These are phyloP conservation scores for Irpex lacteus DNA, from an alignment of 1,284 basidiomycete genomes.

Conservation along the genomic window DNA sequence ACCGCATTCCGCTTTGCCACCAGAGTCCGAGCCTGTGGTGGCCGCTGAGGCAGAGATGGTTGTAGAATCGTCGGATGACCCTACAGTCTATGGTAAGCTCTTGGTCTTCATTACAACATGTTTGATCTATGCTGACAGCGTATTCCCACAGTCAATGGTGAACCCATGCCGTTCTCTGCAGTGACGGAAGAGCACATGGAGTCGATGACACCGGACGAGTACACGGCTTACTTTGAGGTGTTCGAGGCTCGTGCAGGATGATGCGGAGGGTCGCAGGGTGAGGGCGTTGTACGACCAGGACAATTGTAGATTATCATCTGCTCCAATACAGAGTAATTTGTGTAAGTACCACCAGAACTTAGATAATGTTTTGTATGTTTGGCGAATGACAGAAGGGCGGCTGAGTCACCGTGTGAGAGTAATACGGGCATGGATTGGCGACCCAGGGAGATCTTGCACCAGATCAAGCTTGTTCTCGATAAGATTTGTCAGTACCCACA, in stretches of 20 bases:
- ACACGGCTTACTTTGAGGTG: constrained; percentile 73
- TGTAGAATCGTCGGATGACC: constrained; percentile 40
- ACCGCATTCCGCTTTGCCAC: constrained; percentile 17
- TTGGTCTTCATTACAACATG: not conserved
- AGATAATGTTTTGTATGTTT: not conserved
- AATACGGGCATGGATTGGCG: not conserved
- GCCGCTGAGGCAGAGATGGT: constrained; percentile 15
- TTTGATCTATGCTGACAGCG: constrained; percentile 3
- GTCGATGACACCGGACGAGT: constrained; percentile 82
- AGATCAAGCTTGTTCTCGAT: not conserved
- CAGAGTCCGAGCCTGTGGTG: constrained; percentile 15
- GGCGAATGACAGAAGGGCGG: not conserved
- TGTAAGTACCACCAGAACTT: not conserved
- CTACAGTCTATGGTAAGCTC: constrained; percentile 60
- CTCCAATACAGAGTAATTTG: not conserved
- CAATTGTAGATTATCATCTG: not conserved
- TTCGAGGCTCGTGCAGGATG: constrained; percentile 14
- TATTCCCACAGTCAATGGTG: constrained; percentile 57
- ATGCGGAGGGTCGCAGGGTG: not conserved
- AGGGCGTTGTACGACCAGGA: not conserved
- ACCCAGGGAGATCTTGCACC: not conserved
- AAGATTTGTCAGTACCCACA: not conserved
- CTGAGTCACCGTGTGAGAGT: not conserved
- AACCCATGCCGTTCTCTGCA: constrained; percentile 62
- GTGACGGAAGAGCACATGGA: constrained; percentile 83